Percentiles rank a stretch among this genome's conserved stretches.
These are phyloP conservation scores for Kandelia obovata DNA, from an alignment of 345 rosid genomes.

Conservation along the genomic window DNA sequence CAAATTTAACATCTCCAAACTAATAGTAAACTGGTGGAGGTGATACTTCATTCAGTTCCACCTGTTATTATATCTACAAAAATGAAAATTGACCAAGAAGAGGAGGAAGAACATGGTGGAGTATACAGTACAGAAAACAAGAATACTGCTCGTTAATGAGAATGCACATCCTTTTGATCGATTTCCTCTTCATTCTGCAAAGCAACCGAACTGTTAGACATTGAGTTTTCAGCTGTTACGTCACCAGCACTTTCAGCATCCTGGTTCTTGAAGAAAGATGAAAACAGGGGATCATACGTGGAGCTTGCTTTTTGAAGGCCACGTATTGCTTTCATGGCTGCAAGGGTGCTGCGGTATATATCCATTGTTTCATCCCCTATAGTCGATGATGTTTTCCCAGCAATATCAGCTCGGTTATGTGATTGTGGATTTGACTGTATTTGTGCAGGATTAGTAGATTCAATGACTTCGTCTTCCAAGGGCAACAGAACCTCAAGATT, in stretches of 20 bases:
- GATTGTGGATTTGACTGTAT: slow-evolving; percentile 18
- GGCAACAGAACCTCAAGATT: slow-evolving; percentile 93
- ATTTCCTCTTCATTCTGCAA: slow-evolving; percentile 38
- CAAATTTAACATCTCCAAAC: not conserved
- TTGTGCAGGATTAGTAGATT: slow-evolving; percentile 33
- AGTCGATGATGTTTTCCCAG: slow-evolving; percentile 40
- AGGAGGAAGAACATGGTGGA: not conserved
- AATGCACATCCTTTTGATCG: slow-evolving; percentile 47
- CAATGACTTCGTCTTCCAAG: slow-evolving; percentile 76
- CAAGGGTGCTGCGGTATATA: slow-evolving; percentile 82
- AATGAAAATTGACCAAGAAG: not conserved
- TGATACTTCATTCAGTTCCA: slow-evolving; percentile 14
- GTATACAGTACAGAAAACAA: not conserved
- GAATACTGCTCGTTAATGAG: slow-evolving; percentile 21
- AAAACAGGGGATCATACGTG: slow-evolving; percentile 69
- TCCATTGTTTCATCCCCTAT: slow-evolving; percentile 61
- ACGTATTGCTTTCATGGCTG: slow-evolving; percentile 84
- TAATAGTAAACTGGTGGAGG: not conserved
- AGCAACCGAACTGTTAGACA: slow-evolving; percentile 40
- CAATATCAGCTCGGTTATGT: slow-evolving; percentile 27
- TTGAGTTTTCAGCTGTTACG: slow-evolving; percentile 67
- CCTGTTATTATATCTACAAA: not conserved
- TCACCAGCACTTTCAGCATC: slow-evolving; percentile 61
- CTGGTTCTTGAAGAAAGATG: slow-evolving; percentile 48
- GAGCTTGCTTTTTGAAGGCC: slow-evolving; percentile 92